Base-by-base conservation (phyloP, 352 stramenopile genomes). In the Globisporangium lucens region DNA sequence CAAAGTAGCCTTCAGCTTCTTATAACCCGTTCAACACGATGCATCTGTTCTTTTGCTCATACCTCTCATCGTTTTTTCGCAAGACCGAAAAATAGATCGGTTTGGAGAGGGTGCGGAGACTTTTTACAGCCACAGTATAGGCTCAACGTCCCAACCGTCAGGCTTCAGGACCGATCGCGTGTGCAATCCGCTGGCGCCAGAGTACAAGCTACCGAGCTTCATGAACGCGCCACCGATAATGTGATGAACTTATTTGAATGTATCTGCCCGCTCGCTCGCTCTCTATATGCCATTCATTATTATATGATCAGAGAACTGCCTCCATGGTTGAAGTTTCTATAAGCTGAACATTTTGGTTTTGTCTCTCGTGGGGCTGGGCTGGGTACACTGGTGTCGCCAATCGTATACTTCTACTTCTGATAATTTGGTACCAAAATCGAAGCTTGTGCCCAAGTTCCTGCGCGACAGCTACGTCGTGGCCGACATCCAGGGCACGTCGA, bases 391-490 rank as follows among this genome's bases (percentile, higher is more conserved):
- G 15, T 49, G 41, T 49, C 41, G 41, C 15, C 4, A 49, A 49
- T 49, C 15, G 24, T 22, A 8, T 57, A 38, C 43, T 43, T 4
- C 10, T 43, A 12, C 36, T 20, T 46, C 12, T 46, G 38, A 46
- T 46, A 17, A 12, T 46, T 46, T 46, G 38, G 22, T 41, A 4
- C 7, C 38, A 12, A 10, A 52, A 10, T 33, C 30, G 30, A 56
- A 88, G 72, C 17, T 81, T 1, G 69, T 78, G 30, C 81, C 79
- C 1, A 84, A 83, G 53, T 93, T 93, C 59, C 64, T 93, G 22
- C 83, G 85, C 13, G 83, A 93, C 61, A 90, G 80, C 73, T 91
- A 89, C 69, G 79, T 88, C 63, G 82, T 91, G 49, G 77, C 67
- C 27, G 82, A 93, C 66, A 93, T 93, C 49, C 81, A 88, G 17